Conservation (phyloP, 306 rosid species). For the Elaeagnus macrophylla region DNA sequence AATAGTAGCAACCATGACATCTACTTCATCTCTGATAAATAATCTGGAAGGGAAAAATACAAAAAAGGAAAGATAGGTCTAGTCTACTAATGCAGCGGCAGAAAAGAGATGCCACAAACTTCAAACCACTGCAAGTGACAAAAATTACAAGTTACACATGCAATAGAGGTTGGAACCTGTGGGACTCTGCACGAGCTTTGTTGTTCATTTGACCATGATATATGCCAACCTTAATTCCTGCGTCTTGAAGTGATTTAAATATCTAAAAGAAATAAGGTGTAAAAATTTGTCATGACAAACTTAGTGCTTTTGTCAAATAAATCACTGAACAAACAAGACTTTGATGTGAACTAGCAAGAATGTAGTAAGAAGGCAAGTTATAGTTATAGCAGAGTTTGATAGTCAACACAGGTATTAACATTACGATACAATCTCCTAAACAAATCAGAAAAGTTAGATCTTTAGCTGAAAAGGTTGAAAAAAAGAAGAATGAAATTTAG, state of each 20-base stretch:
- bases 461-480: constrained; percentile 1
- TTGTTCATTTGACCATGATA: constrained; percentile 78
- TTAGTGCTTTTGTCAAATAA: constrained; percentile 15
- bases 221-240: constrained; percentile 55
- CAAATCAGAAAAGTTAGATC: neutral
- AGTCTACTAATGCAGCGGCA: constrained; percentile 2
- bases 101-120: constrained; percentile 12
- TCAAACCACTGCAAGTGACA: constrained; percentile 12
- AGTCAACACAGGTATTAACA: constrained; percentile 1
- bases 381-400: constrained; percentile 2
- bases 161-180: constrained; percentile 45
- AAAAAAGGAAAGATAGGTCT: constrained; percentile 14
- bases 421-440: neutral
- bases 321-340: constrained; percentile 7
- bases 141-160: constrained; percentile 16
- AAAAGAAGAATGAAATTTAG: neutral
- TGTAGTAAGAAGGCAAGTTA: constrained; percentile 3
- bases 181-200: constrained; percentile 71
- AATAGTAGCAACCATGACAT: constrained; percentile 84
- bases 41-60: constrained; percentile 38
- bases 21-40: constrained; percentile 71
- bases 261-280: constrained; percentile 38
- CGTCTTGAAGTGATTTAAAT: constrained; percentile 50
- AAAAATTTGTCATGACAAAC: constrained; percentile 2
- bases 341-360: constrained; percentile 8